These are phyloP conservation scores for Malassezia psittaci DNA, from an alignment of 1,284 basidiomycete species.

Conservation along the genomic window DNA sequence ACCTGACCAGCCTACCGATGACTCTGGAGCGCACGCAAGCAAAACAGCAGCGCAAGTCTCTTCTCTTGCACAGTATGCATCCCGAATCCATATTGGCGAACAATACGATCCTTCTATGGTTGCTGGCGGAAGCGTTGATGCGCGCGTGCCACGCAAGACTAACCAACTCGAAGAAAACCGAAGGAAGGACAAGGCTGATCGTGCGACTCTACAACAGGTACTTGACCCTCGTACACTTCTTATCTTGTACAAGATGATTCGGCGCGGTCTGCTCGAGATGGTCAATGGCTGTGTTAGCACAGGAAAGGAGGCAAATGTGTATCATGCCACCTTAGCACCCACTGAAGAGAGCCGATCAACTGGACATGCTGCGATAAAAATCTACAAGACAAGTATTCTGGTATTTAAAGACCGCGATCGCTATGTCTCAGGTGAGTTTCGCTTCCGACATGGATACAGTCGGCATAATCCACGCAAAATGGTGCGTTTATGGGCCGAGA, in stretches of 20 bases:
- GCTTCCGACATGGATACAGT: constrained; percentile 85
- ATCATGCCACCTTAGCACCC: constrained; percentile 35
- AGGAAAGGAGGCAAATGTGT: constrained; percentile 46
- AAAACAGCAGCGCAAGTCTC: constrained; percentile 37
- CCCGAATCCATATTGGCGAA: constrained; percentile 30
- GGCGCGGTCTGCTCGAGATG: constrained; percentile 29
- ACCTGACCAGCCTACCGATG: background rate
- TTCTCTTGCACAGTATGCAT: constrained; percentile 32
- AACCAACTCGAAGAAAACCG: constrained; percentile 27
- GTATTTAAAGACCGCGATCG: constrained; percentile 93
- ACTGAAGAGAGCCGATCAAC: constrained; percentile 3
- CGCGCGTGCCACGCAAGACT: constrained; percentile 39
- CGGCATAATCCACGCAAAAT: constrained; percentile 93
- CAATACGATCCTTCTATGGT: constrained; percentile 39
- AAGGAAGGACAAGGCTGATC: constrained; percentile 44
- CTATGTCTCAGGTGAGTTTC: constrained; percentile 79
- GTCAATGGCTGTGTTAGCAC: constrained; percentile 43
- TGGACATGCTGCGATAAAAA: constrained; percentile 62
- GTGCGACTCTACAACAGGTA: constrained; percentile 44
- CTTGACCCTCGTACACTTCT: constrained; percentile 44
- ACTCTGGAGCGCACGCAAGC: constrained; percentile 7
- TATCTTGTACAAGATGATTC: constrained; percentile 46
- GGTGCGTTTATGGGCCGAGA: constrained; percentile 98
- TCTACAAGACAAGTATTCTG: constrained; percentile 96
- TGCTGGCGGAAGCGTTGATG: constrained; percentile 36